Base-by-base conservation (phyloP, 2,329 filamentous ascomycete genomes). In the Simplicillium aogashimaense region DNA sequence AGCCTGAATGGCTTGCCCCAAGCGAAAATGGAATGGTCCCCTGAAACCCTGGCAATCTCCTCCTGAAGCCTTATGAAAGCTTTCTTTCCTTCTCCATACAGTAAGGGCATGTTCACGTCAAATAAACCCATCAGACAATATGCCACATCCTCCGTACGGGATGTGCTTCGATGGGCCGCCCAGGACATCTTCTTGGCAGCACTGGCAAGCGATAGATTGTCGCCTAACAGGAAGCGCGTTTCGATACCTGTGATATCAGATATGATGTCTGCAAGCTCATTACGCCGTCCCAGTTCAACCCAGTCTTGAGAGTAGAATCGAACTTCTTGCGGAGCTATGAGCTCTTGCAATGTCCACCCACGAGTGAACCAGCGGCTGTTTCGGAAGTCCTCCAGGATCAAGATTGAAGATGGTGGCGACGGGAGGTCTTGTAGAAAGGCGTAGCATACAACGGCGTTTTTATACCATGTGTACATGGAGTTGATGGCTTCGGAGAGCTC, bases 81-180 rank as follows among this genome's bases (percentile, higher is more conserved):
- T n/a, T 39, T 32, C 29, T 53, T 53, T 4, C 53, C 54, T 35
- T 57, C 54, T 5, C 53, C 54, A 11, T 57, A 57, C 2, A 56
- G 42, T 36, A 56, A 43, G 2, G 53, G 46, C 46, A 57, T 53
- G 38, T 56, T 56, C 29, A 57, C 40, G 20, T 46, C 46, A 36
- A 57, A 57, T 7, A 56, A 39, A 2, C 55, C 55, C 18, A 57
- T 30, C 7, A 57, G 48, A 12, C 49, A 55, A 30, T 57, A 57
- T 4, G 55, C 55, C 15, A 52, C 46, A 35, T 57, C 55, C 34
- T 57, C 55, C 29, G 49, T 47, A n/a, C 52, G 47, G 1, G 53
- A 50, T 0, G 54, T 55, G 12, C 46, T 29, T 13, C 55, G 48
- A 6, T 43, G 42, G 1, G 53, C 45, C 7, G 53, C 53, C 54